Evolutionary conservation across 2,329 filamentous ascomycete genomes (phyloP), one percentile per base, ranked within the genome.

Genomic region (Exophiala alcalophila): DNA sequence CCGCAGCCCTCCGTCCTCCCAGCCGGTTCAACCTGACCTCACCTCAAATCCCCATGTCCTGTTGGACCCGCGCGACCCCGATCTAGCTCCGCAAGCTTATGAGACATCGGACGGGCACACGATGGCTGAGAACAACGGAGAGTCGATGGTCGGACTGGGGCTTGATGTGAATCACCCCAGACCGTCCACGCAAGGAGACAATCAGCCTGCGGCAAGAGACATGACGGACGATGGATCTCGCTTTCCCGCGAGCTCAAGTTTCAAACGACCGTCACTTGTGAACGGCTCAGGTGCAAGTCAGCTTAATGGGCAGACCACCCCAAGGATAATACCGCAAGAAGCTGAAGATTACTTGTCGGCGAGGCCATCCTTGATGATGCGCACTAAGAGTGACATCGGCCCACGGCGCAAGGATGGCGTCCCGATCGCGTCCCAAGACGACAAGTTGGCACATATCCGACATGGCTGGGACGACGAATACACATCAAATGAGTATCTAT

Each of bases 391-490:
- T 58, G 71, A 80, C 52, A 72, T 71, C 64, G 71, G 70, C 26
- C 68, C 73, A 16, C 54, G 60, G 56, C 46, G 64, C 65, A 43
- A 68, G 69, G 40, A 61, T 6, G 40, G 54, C 10, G 57, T 54
- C 7, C 59, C 58, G 27, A 70, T 69, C 25, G 33, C 36, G 10
- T n/a, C 47, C 4, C 27, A 66, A 67, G 25, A 76, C 76, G 49
- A 75, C 71, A 52, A 68, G 71, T 50, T 76, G 73, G 61, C 63
- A 73, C 50, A 47, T 34, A 77, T 83, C 63, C 79, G 90, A 34
- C 90, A 96, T 68, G 90, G 90, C 33, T 96, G 92, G 71, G 88
- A 94, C 61, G 85, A 90, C 56, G 88, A 95, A 64, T 89, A 94
- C 62, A 85, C 88, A 60, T 94, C 86, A 4, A 86, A 89, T 55